These are phyloP conservation scores for Penicillium subrubescens DNA, from an alignment of 495 filamentous ascomycete genomes.

Conservation along the genomic window DNA sequence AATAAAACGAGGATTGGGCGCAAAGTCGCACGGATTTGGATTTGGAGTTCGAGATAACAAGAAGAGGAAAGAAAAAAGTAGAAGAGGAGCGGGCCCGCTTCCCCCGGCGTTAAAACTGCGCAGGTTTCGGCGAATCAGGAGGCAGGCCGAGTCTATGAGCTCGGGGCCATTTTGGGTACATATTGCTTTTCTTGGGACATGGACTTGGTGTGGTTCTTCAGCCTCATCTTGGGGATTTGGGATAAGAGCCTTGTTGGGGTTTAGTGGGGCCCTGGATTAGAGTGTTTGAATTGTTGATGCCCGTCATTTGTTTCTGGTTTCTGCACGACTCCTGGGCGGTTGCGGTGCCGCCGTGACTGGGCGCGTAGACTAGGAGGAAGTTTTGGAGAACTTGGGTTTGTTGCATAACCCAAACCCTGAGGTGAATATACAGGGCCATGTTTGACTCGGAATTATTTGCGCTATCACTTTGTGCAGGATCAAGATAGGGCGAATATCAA, in stretches of 20 bases:
- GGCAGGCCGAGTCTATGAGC: neutral
- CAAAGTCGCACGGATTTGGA: neutral
- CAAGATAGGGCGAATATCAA: neutral
- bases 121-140: neutral
- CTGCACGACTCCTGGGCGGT: slow-evolving; percentile 11
- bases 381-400: neutral
- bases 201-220: neutral
- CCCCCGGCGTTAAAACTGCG: slow-evolving; percentile 4
- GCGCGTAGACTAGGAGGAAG: slow-evolving; percentile 10
- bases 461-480: neutral
- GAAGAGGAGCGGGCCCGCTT: slow-evolving; percentile 3
- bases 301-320: neutral
- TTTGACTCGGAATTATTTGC: neutral
- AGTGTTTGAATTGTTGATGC: neutral
- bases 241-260: neutral
- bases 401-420: neutral
- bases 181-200: neutral
- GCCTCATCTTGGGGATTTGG: neutral
- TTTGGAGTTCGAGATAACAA: neutral
- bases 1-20: neutral
- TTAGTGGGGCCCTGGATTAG: neutral
- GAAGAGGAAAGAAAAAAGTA: slow-evolving; percentile 9
- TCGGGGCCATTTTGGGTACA: neutral
- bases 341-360: slow-evolving; percentile 17
- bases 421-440: neutral